Evolutionary conservation across 2,329 filamentous ascomycete genomes (phyloP).

Genomic region (Fonsecaea pugnacius): DNA sequence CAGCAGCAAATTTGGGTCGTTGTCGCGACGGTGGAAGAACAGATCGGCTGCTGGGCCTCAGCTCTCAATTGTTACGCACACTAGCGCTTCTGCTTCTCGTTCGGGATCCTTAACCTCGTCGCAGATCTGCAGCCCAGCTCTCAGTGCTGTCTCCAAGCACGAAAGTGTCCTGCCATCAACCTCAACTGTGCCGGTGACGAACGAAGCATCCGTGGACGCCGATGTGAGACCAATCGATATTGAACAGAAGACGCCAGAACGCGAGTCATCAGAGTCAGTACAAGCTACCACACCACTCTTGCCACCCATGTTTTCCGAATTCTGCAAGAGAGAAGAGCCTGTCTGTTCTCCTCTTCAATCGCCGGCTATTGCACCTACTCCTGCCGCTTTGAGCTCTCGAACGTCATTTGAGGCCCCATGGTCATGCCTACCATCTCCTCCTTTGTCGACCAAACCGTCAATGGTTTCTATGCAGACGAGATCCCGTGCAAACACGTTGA

Average conservation of each 20-base stretch:
- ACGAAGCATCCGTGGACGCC: conserved; percentile 54
- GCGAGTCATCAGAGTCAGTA: conserved; percentile 61
- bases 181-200: conserved; percentile 67
- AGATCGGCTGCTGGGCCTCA: conserved; percentile 53
- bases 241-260: conserved; percentile 56
- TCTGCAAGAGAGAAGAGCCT: conserved; percentile 57
- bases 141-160: conserved; percentile 45
- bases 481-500: conserved; percentile 50
- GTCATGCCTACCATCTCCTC: conserved; percentile 64
- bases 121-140: conserved; percentile 44
- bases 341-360: conserved; percentile 84
- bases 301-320: conserved; percentile 74
- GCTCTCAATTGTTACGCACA: conserved; percentile 68
- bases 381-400: conserved; percentile 46
- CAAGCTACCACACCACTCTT: conserved; percentile 81
- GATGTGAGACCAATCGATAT: conserved; percentile 58
- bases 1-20: conserved; percentile 62
- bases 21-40: conserved; percentile 60
- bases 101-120: conserved; percentile 49
- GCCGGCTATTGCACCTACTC: conserved; percentile 72
- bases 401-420: conserved; percentile 57
- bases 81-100: conserved; percentile 51
- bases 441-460: conserved; percentile 77
- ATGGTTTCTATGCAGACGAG: conserved; percentile 70
- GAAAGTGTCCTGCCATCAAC: conserved; percentile 64